Evolutionary conservation across 2,329 filamentous ascomycete species (phyloP).

Genomic region (Aspergillus thermomutatus): DNA sequence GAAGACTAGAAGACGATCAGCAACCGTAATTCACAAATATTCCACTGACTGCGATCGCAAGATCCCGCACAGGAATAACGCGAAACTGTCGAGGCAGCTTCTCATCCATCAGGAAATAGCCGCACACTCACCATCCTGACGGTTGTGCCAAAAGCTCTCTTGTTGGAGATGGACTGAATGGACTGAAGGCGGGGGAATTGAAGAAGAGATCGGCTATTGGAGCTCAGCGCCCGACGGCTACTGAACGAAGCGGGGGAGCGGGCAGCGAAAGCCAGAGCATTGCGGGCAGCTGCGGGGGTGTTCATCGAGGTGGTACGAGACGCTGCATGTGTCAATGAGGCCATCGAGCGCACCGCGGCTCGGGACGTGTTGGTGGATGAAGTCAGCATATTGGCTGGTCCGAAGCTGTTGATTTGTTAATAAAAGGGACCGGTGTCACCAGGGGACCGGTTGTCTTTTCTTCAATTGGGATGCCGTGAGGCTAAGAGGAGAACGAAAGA

Average conservation of each 20-base stretch:
- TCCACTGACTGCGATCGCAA: neutral
- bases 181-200: constrained; percentile 38
- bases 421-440: no score
- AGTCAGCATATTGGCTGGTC: constrained; percentile 32
- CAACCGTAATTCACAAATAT: neutral
- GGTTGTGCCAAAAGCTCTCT: constrained; percentile 37
- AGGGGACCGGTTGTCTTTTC: neutral
- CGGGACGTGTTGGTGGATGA: constrained; percentile 26
- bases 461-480: neutral
- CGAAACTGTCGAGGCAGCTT: neutral
- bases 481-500: neutral
- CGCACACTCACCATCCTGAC: constrained; percentile 34
- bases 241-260: constrained; percentile 27
- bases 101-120: constrained; percentile 5
- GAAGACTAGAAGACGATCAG: constrained; percentile 27
- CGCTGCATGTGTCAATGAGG: constrained; percentile 34
- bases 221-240: constrained; percentile 28
- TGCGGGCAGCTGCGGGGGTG: constrained; percentile 34
- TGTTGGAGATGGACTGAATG: constrained; percentile 27
- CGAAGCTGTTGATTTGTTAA: constrained; percentile 6
- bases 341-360: constrained; percentile 38
- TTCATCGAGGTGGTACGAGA: constrained; percentile 23
- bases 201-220: constrained; percentile 26
- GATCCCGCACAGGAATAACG: neutral
- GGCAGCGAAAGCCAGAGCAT: constrained; percentile 25